A percentile compares a stretch with the other conserved stretches of the same genome.
phyloP scores from a whole-genome alignment of 2,329 filamentous ascomycete species.

The Fusarium incarnatum region DNA sequence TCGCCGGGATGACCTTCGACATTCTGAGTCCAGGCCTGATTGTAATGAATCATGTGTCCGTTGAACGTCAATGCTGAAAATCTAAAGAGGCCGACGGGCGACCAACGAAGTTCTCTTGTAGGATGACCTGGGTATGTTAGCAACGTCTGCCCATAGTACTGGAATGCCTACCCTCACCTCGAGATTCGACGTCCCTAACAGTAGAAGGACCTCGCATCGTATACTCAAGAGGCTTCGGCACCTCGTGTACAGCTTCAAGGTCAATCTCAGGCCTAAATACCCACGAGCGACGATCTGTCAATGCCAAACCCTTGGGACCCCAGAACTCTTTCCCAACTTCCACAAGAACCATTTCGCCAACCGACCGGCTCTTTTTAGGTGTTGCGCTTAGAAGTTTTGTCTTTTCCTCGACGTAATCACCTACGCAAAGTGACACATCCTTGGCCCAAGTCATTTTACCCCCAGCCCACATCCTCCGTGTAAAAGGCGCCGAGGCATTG shows the following conservation, averaged over 20 bases:
- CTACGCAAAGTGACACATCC: slow-evolving; percentile 58
- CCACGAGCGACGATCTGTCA: slow-evolving; percentile 68
- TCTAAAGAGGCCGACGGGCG: slow-evolving; percentile 72
- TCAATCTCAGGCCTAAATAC: slow-evolving; percentile 57
- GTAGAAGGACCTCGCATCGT: slow-evolving; percentile 42
- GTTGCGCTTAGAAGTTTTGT: slow-evolving; percentile 66
- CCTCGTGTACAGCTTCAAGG: slow-evolving; percentile 22
- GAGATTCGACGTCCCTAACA: slow-evolving; percentile 39
- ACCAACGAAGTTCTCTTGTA: slow-evolving; percentile 55
- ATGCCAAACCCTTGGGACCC: slow-evolving; percentile 61
- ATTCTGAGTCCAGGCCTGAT: slow-evolving; percentile 71
- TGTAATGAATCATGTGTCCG: slow-evolving; percentile 86
- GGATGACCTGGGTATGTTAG: slow-evolving; percentile 37
- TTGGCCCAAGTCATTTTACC: slow-evolving; percentile 65
- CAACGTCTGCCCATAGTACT: rapidly evolving
- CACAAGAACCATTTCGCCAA: slow-evolving; percentile 72
- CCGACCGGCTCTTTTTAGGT: slow-evolving; percentile 66
- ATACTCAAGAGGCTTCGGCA: slow-evolving; percentile 32
- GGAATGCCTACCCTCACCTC: slow-evolving; percentile 12
- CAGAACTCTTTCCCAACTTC: slow-evolving; percentile 71
- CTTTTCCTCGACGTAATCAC: slow-evolving; percentile 66
- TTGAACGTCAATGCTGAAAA: slow-evolving; percentile 90
- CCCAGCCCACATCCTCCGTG: slow-evolving; percentile 75
- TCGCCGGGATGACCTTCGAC: slow-evolving; percentile 77
- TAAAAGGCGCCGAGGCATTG: slow-evolving; percentile 70